phyloP scores from a whole-genome alignment of 1,139 yeast genomes.

The Magnusiomyces magnusii region DNA sequence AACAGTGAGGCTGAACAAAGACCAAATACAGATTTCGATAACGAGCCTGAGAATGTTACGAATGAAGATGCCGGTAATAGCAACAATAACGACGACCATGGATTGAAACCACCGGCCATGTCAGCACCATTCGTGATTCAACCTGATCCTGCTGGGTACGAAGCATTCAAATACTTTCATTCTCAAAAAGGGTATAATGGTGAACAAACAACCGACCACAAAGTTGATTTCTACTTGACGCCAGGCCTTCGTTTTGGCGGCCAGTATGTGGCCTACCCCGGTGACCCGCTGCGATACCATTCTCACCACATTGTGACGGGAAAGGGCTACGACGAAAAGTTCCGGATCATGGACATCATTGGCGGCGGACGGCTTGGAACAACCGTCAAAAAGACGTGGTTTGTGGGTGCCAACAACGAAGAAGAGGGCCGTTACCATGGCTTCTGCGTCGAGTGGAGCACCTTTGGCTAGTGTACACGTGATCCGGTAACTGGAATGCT shows the following conservation, averaged over 20 bases:
- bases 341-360: constrained; percentile 51
- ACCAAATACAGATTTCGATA: background rate
- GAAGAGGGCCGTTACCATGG: constrained; percentile 24
- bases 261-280: constrained; percentile 82
- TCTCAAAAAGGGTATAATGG: background rate
- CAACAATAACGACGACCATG: background rate
- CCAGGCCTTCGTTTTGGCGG: constrained; percentile 95
- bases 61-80: no score
- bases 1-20: background rate
- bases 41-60: no score
- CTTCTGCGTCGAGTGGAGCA: constrained; percentile 38
- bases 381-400: constrained; percentile 82
- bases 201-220: background rate
- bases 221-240: constrained; percentile 40
- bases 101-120: background rate
- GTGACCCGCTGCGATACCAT: constrained; percentile 86
- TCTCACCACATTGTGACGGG: constrained; percentile 73
- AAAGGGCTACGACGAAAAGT: constrained; percentile 42
- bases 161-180: constrained; percentile 3
- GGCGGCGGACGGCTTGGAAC: constrained; percentile 89
- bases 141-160: background rate
- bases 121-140: background rate
- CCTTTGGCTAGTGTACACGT: constrained; percentile 30
- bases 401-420: constrained; percentile 41
- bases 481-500: background rate